phyloP scores from a whole-genome alignment of 768 basidiomycete species.

The Piloderma croceum region DNA sequence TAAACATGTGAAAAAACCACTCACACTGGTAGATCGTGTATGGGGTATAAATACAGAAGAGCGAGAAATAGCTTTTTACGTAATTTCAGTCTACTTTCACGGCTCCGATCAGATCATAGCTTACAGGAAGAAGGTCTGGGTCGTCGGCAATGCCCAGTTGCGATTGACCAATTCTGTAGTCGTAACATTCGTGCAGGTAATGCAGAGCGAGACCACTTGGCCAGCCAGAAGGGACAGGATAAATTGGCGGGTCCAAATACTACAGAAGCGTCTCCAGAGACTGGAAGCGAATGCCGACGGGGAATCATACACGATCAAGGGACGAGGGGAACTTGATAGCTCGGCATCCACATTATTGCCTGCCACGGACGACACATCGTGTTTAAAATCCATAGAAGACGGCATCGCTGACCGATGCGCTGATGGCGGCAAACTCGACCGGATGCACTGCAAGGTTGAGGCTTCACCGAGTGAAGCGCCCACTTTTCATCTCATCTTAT shows the following conservation, averaged over 20 bases:
- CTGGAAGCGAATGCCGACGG: too few species aligned
- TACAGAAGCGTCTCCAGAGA: constrained; percentile 30
- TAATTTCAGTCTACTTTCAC: background rate
- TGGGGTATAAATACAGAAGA: constrained; percentile 75
- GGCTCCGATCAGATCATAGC: constrained; percentile 21
- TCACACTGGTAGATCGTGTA: constrained; percentile 85
- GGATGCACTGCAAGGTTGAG: too few species aligned
- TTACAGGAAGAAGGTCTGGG: constrained; percentile 80
- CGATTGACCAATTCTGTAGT: constrained; percentile 70
- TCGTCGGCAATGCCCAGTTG: constrained; percentile 72
- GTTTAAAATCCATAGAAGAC: too few species aligned
- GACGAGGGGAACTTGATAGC: too few species aligned
- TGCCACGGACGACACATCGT: too few species aligned
- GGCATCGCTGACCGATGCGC: too few species aligned
- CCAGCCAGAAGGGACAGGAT: constrained; percentile 65
- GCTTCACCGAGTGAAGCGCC: too few species aligned
- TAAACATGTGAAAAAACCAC: constrained; percentile 19
- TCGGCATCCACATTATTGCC: too few species aligned
- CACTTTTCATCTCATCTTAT: too few species aligned
- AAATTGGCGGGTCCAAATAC: constrained; percentile 74
- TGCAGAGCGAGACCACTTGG: constrained; percentile 81
- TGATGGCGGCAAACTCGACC: too few species aligned
- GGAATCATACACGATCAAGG: too few species aligned
- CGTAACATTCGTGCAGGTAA: constrained; percentile 84
- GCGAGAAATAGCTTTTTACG: constrained; percentile 65